phyloP scores from a whole-genome alignment of 768 basidiomycete genomes.

The Symmetrospora coprosmae region DNA sequence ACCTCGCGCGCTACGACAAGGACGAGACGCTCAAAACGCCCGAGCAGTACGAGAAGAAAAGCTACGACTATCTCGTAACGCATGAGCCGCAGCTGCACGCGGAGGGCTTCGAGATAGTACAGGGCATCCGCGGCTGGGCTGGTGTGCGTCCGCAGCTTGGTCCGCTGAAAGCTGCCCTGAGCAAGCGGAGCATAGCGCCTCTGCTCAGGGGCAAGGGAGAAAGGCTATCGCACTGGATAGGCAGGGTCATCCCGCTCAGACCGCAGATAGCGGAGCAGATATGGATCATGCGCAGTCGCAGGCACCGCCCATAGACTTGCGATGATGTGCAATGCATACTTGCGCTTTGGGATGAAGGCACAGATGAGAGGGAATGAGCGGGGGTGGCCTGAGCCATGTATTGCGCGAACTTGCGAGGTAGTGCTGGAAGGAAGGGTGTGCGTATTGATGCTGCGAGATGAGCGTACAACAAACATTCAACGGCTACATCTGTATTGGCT shows the following conservation, averaged over 20 bases:
- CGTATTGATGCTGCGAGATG: too few relatives aligned
- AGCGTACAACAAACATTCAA: too few relatives aligned
- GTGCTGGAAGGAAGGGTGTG: too few relatives aligned
- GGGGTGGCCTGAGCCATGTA: too few relatives aligned
- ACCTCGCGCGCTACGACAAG: constrained; percentile 50
- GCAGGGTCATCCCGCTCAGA: background rate
- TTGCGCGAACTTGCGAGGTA: too few relatives aligned
- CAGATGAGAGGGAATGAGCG: too few relatives aligned
- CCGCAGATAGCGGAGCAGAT: constrained; percentile 1
- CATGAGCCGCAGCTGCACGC: background rate
- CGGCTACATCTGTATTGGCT: too few relatives aligned
- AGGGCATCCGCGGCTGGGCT: constrained; percentile 27
- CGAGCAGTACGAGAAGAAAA: constrained; percentile 25
- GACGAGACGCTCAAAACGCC: constrained; percentile 44
- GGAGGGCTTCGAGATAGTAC: constrained; percentile 27
- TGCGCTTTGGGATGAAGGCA: too few relatives aligned
- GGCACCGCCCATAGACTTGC: too few relatives aligned
- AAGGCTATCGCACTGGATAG: background rate
- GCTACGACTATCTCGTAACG: constrained; percentile 12
- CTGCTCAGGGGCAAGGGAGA: background rate
- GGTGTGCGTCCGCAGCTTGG: constrained; percentile 14
- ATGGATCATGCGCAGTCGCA: constrained; percentile 8
- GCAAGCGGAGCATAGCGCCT: background rate
- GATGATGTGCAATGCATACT: too few relatives aligned
- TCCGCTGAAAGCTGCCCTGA: background rate